Conservation (phyloP, 345 rosid species). For the Populus davidiana region DNA sequence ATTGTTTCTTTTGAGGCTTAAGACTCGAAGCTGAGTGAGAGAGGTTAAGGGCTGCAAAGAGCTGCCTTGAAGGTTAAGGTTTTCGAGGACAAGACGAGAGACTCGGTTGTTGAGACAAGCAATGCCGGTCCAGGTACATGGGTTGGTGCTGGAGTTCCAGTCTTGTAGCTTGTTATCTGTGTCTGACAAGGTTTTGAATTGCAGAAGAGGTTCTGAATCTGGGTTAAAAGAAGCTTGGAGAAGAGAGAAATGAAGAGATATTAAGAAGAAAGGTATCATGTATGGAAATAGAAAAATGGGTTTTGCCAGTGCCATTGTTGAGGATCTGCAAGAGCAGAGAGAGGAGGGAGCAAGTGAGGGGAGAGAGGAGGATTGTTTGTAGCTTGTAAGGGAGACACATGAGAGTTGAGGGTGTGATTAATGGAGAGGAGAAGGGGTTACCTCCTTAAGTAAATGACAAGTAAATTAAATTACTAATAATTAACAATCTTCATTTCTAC, state of each 20-base stretch:
- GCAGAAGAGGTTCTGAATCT: conserved; percentile 48
- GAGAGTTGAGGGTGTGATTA: conserved; percentile 22
- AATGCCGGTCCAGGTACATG: conserved; percentile 69
- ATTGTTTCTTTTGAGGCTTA: conserved; percentile 66
- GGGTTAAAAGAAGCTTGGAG: conserved; percentile 35
- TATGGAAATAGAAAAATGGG: conserved; percentile 8
- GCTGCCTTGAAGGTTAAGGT: conserved; percentile 47
- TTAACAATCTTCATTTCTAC: background rate
- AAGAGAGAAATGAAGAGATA: conserved; percentile 9
- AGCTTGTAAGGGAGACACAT: conserved; percentile 8
- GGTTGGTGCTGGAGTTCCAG: conserved; percentile 60
- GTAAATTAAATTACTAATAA: background rate
- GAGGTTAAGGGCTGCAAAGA: conserved; percentile 46
- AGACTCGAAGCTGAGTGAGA: conserved; percentile 70
- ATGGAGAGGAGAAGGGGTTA: conserved; percentile 18
- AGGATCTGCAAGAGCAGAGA: conserved; percentile 9
- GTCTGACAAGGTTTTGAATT: conserved; percentile 60
- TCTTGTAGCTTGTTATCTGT: conserved; percentile 43
- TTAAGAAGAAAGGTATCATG: conserved; percentile 4
- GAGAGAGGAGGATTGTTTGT: conserved; percentile 8
- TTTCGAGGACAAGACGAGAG: conserved; percentile 66
- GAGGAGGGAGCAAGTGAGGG: conserved; percentile 2
- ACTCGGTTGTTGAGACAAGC: conserved; percentile 58
- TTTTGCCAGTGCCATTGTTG: conserved; percentile 44
- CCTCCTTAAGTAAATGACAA: conserved; percentile 9